Evolutionary conservation across 2,329 filamentous ascomycete species (phyloP).

Genomic region (Ascochyta clinopodiicola): DNA sequence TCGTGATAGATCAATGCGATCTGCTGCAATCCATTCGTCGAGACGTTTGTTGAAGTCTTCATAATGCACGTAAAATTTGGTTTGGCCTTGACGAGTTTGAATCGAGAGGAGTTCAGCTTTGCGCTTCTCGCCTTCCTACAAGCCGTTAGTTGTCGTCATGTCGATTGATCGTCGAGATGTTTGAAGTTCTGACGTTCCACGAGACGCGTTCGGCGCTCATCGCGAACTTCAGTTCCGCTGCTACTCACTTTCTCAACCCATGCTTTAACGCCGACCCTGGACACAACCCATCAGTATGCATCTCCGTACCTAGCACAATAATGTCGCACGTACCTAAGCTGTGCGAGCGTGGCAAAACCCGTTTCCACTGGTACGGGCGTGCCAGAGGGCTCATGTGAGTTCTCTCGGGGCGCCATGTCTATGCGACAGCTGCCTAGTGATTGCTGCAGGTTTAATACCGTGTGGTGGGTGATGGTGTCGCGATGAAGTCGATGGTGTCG

Average conservation of each 20-base stretch:
- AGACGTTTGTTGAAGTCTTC: constrained; percentile 95
- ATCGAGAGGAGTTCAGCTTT: constrained; percentile 98
- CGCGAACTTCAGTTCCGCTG: constrained; percentile 6
- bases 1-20: constrained; percentile 82
- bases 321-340: constrained; percentile 69
- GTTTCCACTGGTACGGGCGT: constrained; percentile 71
- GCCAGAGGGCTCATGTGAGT: constrained; percentile 59
- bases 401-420: constrained; percentile 63
- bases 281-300: constrained; percentile 38
- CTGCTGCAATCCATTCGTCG: constrained; percentile 85
- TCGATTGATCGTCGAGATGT: neutral
- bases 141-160: constrained; percentile 20
- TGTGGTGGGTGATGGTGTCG: constrained; percentile 42
- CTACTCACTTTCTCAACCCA: constrained; percentile 71
- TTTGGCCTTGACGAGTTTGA: constrained; percentile 83
- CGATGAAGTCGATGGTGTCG: constrained; percentile 32
- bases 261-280: constrained; percentile 70
- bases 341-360: constrained; percentile 83
- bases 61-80: constrained; percentile 95
- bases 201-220: constrained; percentile 8
- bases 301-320: constrained; percentile 31
- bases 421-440: constrained; percentile 13
- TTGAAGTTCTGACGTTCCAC: constrained; percentile 20
- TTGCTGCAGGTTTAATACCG: constrained; percentile 27
- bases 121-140: constrained; percentile 77